A percentile compares a stretch with the other conserved stretches of the same genome.
phyloP scores from a whole-genome alignment of 2,329 filamentous ascomycete genomes.

The Fusarium sublunatum region DNA sequence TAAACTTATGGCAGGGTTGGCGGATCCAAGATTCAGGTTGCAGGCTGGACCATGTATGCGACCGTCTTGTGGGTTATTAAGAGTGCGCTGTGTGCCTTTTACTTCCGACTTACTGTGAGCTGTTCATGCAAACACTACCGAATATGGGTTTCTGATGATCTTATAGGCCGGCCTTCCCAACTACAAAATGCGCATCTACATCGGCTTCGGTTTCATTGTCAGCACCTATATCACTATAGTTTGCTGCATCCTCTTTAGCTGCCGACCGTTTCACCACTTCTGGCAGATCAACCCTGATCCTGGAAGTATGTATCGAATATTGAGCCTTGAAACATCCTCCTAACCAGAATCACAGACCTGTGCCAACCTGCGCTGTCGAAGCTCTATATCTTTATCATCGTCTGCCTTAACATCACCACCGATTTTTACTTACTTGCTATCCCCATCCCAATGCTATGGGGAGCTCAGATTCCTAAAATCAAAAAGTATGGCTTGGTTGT shows the following conservation, averaged over 20 bases:
- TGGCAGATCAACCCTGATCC: conserved; percentile 59
- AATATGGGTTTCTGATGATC: conserved; percentile 44
- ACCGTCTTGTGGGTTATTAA: conserved; percentile 65
- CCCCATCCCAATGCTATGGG: conserved; percentile 63
- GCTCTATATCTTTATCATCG: conserved; percentile 53
- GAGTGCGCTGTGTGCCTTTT: conserved; percentile 63
- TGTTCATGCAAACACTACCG: conserved; percentile 42
- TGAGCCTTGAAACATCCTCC: not conserved
- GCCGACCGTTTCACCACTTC: conserved; percentile 51
- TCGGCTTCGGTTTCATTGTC: conserved; percentile 51
- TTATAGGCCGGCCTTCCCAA: conserved; percentile 36
- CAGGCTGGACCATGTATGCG: conserved; percentile 64
- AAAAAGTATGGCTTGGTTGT: conserved; percentile 65
- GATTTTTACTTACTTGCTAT: conserved; percentile 56
- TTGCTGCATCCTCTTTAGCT: conserved; percentile 51
- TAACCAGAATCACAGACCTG: conserved; percentile 50
- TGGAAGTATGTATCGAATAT: conserved; percentile 54
- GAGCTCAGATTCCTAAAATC: conserved; percentile 58
- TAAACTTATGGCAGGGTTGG: conserved; percentile 52
- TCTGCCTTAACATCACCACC: conserved; percentile 53
- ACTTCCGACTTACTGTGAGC: conserved; percentile 60
- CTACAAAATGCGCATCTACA: conserved; percentile 44
- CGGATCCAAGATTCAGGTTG: conserved; percentile 65
- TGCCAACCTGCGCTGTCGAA: conserved; percentile 56
- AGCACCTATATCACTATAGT: conserved; percentile 51